Evolutionary conservation across 371 early-diverging fungal species (phyloP).

Genomic region (Zychaea mexicana): DNA sequence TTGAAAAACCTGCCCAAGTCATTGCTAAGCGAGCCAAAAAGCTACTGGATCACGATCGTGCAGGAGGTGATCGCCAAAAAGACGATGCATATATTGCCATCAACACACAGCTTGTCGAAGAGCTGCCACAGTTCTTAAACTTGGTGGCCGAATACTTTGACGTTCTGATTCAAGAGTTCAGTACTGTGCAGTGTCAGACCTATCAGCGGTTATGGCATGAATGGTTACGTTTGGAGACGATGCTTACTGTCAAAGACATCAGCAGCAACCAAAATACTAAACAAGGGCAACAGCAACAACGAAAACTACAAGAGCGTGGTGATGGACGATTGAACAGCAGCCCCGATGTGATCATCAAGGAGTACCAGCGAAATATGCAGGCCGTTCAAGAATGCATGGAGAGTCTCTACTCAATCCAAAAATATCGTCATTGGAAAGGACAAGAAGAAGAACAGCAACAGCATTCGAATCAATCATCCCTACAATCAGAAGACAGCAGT

Average conservation of each 20-base stretch:
- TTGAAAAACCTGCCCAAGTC: conserved; percentile 61
- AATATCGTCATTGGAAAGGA: conserved; percentile 1
- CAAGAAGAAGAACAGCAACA: not conserved
- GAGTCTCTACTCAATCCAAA: not conserved
- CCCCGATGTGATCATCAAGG: not conserved
- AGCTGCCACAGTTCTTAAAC: conserved; percentile 64
- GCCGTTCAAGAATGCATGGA: conserved; percentile 1
- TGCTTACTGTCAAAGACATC: not conserved
- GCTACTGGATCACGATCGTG: conserved; percentile 64
- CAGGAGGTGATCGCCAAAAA: conserved; percentile 38
- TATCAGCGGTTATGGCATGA: conserved; percentile 22
- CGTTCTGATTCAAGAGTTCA: conserved; percentile 48
- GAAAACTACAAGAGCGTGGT: conserved; percentile 2
- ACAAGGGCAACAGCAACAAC: not conserved
- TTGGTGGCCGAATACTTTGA: conserved; percentile 60
- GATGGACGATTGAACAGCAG: not conserved
- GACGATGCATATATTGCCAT: conserved; percentile 65
- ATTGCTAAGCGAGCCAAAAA: conserved; percentile 70
- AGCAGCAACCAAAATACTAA: not conserved
- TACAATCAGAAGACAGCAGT: not conserved
- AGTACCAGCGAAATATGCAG: not conserved
- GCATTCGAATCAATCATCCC: not conserved
- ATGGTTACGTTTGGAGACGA: conserved; percentile 10
- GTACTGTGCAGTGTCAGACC: conserved; percentile 50
- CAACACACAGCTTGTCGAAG: conserved; percentile 68